Evolutionary conservation across 2,329 filamentous ascomycete genomes (phyloP).

Genomic region (Madurella fahalii): DNA sequence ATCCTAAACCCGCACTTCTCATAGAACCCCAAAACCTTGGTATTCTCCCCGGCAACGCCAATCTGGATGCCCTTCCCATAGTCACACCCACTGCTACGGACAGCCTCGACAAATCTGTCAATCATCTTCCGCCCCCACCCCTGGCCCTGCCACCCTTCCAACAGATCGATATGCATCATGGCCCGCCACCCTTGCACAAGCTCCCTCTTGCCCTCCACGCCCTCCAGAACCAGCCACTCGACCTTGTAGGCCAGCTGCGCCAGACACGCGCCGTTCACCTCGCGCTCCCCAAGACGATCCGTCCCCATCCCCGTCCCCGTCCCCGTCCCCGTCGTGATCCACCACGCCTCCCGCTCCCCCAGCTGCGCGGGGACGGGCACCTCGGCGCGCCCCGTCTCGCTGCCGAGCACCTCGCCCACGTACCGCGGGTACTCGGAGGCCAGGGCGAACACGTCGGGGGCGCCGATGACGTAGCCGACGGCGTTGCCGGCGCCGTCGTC

Average conservation of each 20-base stretch:
- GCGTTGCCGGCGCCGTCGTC: slow-evolving; percentile 43
- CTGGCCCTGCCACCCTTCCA: slow-evolving; percentile 38
- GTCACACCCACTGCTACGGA: slow-evolving; percentile 28
- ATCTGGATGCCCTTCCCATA: slow-evolving; percentile 40
- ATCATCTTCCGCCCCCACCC: slow-evolving; percentile 45
- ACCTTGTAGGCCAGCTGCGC: slow-evolving; percentile 41
- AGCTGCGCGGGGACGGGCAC: slow-evolving; percentile 29
- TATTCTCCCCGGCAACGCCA: slow-evolving; percentile 44
- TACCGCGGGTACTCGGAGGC: slow-evolving; percentile 37
- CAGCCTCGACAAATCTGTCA: slow-evolving; percentile 38
- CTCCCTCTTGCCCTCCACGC: slow-evolving; percentile 33
- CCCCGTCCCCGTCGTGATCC: slow-evolving; percentile 15
- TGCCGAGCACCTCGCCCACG: slow-evolving; percentile 33
- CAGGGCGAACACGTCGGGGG: slow-evolving; percentile 41
- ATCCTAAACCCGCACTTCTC: slow-evolving; percentile 44
- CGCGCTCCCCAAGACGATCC: not conserved
- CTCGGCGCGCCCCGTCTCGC: slow-evolving; percentile 17
- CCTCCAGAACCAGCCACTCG: slow-evolving; percentile 37
- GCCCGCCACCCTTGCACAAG: slow-evolving; percentile 35
- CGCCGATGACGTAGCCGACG: slow-evolving; percentile 49
- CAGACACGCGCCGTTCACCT: slow-evolving; percentile 34
- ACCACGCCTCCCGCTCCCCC: slow-evolving; percentile 31
- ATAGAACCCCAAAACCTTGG: slow-evolving; percentile 46
- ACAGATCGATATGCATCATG: slow-evolving; percentile 49
- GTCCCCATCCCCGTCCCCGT: not conserved